Evolutionary conservation across 352 stramenopile genomes (phyloP), one percentile per base, ranked within the genome.

Genomic region (Phytophthora macrochlamydospora): DNA sequence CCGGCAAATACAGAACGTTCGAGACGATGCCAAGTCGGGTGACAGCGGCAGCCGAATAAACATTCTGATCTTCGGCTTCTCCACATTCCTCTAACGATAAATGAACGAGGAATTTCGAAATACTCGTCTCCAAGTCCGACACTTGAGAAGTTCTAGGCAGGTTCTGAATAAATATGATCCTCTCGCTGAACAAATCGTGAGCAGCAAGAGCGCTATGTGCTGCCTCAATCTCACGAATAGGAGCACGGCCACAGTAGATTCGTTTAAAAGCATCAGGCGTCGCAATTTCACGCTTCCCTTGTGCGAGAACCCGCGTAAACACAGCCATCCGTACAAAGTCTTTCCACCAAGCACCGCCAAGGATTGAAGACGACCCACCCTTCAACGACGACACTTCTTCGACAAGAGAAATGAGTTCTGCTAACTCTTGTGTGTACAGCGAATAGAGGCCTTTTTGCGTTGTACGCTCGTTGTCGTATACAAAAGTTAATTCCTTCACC

Each of bases 11-110:
- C 7, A 94, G 49, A 5, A 94, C 72, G 32, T 73, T 76, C 4
- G 77, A 76, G 11, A 91, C 53, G 40, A 92, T 86, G 8, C 86
- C 86, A 57, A 88, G 84, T 1, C 84, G 80, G 56, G 78, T 81
- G 0, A 85, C 76, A 30, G 87, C 74, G 11, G 83, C 79, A 4
- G 86, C 86, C 9, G 83, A 92, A 44, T 84, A 81, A 18, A 92
- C 85, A 33, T 80, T 93, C 48, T 90, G 80, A 54, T 93, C 85
- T 40, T 93, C 85, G 3, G 81, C 82, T 74, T 92, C 85, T 7
- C 85, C 85, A 37, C 83, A 93, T 43, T 91, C 84, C 52, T 93
- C 81, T 18, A 92, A 71, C 30, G 83, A 81, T 12, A 92, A 55
- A 46, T 89, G 85, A 13, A 83, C 65, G 29, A 93, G 65, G 50